Base-by-base conservation (phyloP, 2,329 filamentous ascomycete species). In the Rasamsonia emersonii region DNA sequence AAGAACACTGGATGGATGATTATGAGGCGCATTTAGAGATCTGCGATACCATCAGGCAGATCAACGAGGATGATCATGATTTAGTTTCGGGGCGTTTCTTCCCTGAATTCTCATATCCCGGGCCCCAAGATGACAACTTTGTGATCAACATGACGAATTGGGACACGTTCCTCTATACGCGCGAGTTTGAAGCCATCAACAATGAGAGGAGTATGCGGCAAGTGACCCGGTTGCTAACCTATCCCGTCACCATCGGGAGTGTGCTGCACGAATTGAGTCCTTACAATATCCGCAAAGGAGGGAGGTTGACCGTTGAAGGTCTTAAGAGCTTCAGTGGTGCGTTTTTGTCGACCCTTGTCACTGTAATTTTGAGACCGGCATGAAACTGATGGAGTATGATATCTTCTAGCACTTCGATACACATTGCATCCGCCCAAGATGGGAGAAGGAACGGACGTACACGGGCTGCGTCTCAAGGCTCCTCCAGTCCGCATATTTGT, bases 1-100 rank as follows among this genome's bases (percentile, higher is more conserved):
- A 95, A 59, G 81, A 86, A 46, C 91, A 98, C 57, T 96, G 89
- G 83, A 86, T 83, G 54, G 86, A 93, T 47, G 86, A 96, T 58
- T 98, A 94, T 52, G 89, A 96, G 60, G 73, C 79, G 11, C 91
- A 98, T 59, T 59, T 98, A 39, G 76, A 95, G 53, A 79, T 98
- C 20, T 98, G 91, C 58, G 89, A 98, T 50, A 83, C 83, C 0
- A 65, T 98, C 35, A 72, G 82, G 43, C 82, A 96, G 61, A 89
- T 94, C 61, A 98, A 98, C 47, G 91, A 98, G 63, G 91, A 98
- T 53, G 91, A 98, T 47, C 93, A 98, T 53, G 91, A 98, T 57
- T 63, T 98, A 44, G 73, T 82, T 30, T 94, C 86, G 11, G 91
- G 91, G 3, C 75, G 91, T 17, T 82, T 86, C 58, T 98, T 98